A percentile compares a stretch with the other conserved stretches of the same genome.
These are phyloP conservation scores for Neophaeococcomyces mojaviensis DNA, from an alignment of 2,329 filamentous ascomycete species.

Conservation along the genomic window DNA sequence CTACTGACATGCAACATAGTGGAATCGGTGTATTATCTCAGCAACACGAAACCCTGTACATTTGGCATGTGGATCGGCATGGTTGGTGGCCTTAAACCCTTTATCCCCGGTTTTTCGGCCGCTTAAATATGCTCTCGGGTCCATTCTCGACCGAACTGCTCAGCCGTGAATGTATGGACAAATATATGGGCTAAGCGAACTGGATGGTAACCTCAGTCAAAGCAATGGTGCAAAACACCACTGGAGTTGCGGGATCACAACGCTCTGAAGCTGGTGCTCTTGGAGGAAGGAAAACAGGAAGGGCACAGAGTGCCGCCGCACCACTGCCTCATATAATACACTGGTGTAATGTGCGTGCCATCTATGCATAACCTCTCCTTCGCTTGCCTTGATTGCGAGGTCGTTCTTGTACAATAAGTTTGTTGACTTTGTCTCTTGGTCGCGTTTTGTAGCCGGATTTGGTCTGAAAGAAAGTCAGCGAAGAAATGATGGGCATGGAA, in stretches of 20 bases:
- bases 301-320: constrained; percentile 42
- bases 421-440: constrained; percentile 81
- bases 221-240: no score
- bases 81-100: neutral
- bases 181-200: no score
- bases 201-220: no score
- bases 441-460: constrained; percentile 76
- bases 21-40: neutral
- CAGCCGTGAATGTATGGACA: no score
- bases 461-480: constrained; percentile 31
- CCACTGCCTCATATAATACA: neutral
- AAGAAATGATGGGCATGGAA: constrained; percentile 4
- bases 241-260: no score
- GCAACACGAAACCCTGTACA: neutral
- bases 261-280: no score
- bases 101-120: neutral
- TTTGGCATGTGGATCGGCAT: neutral
- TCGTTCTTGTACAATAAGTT: constrained; percentile 76
- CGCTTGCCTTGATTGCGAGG: constrained; percentile 87
- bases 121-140: neutral
- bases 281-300: constrained; percentile 64
- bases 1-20: no score
- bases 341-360: neutral
- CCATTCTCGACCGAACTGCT: neutral
- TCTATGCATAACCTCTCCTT: constrained; percentile 55